Conservation (phyloP, 257 asterid genomes). For the Forsythia suspensa region DNA sequence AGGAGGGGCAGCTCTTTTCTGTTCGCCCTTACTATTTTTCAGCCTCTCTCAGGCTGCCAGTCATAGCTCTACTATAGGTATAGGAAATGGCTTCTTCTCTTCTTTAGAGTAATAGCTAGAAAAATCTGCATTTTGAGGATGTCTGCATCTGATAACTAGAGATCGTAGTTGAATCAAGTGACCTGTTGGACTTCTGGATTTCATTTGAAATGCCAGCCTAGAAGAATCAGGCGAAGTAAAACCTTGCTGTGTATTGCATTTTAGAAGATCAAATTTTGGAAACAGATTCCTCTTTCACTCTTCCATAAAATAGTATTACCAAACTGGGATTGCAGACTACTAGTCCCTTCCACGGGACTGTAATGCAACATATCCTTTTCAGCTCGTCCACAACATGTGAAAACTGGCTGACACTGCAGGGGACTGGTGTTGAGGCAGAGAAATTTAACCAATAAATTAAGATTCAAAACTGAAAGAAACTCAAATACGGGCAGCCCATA, state of each 20-base stretch:
- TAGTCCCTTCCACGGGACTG: slow-evolving; percentile 10
- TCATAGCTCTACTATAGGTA: slow-evolving; percentile 81
- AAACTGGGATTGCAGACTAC: slow-evolving; percentile 41
- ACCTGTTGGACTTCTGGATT: slow-evolving; percentile 28
- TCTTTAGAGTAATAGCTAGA: slow-evolving; percentile 79
- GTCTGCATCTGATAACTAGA: slow-evolving; percentile 41
- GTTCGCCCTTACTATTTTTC: slow-evolving; percentile 59
- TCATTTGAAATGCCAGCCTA: slow-evolving; percentile 28
- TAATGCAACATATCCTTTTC: background rate
- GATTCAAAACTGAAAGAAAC: no score
- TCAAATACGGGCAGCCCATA: no score
- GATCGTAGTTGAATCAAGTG: slow-evolving; percentile 31
- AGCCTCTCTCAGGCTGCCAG: slow-evolving; percentile 81
- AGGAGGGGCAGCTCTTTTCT: slow-evolving; percentile 48
- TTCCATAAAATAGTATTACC: slow-evolving; percentile 30
- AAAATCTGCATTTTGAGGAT: slow-evolving; percentile 83
- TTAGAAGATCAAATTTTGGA: slow-evolving; percentile 34
- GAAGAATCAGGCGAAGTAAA: slow-evolving; percentile 54
- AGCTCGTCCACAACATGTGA: background rate
- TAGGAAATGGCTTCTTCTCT: slow-evolving; percentile 89
- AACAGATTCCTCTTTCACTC: slow-evolving; percentile 27
- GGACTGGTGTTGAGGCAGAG: background rate
- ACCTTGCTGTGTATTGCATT: slow-evolving; percentile 26
- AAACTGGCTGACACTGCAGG: background rate
- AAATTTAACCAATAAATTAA: no score